Conservation (phyloP, 2,329 filamentous ascomycete species). For the Phialocephala sp. region DNA sequence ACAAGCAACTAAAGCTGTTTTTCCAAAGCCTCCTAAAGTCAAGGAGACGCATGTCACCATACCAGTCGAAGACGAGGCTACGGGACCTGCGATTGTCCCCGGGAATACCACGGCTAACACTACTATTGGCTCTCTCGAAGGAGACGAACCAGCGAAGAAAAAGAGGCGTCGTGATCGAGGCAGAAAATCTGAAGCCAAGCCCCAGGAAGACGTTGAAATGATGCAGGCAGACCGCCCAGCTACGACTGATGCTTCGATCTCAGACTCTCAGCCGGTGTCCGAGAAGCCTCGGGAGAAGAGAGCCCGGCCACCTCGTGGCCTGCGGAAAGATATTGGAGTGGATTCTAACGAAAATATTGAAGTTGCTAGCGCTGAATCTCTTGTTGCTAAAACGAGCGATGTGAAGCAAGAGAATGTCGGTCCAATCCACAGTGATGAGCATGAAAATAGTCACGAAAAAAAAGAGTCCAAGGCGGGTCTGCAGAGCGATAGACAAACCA, state of each 20-base stretch:
- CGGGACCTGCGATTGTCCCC: too few species aligned
- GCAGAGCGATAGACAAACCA: neutral
- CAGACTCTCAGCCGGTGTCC: neutral
- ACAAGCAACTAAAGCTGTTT: neutral
- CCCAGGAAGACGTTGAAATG: conserved; percentile 1
- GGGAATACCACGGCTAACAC: neutral
- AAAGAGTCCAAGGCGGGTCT: neutral
- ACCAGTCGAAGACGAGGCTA: too few species aligned
- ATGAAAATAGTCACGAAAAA: neutral
- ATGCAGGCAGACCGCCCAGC: neutral
- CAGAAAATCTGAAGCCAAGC: conserved; percentile 9
- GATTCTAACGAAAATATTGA: neutral
- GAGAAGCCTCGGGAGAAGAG: conserved; percentile 5
- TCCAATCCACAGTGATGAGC: neutral
- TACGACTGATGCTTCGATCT: neutral
- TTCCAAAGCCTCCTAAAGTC: too few species aligned
- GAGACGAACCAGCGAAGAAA: conserved; percentile 9
- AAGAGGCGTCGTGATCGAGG: conserved; percentile 20
- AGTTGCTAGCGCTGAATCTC: neutral
- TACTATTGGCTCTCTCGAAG: neutral
- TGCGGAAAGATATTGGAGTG: neutral
- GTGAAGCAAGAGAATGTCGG: neutral
- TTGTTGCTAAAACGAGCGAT: neutral
- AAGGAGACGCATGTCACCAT: too few species aligned
- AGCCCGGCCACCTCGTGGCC: conserved; percentile 1